These are phyloP conservation scores for Apophysomyces elegans DNA, from an alignment of 371 early-diverging fungal genomes.

Conservation along the genomic window DNA sequence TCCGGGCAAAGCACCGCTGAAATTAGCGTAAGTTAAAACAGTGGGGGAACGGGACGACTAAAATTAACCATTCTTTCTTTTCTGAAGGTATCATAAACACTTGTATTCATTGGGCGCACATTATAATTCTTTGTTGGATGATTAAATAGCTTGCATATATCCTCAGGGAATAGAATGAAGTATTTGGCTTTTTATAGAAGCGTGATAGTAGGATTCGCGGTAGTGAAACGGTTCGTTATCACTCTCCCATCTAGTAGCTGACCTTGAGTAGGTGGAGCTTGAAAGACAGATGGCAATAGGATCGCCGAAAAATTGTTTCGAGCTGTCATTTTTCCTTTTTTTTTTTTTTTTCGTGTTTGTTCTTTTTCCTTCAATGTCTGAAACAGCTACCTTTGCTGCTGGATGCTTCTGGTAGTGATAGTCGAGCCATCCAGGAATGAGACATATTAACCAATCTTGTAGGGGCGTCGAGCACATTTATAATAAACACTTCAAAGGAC, in stretches of 20 bases:
- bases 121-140: conserved; percentile 77
- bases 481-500: conserved; percentile 60
- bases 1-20: conserved; percentile 62
- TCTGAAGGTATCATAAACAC: conserved; percentile 81
- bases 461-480: conserved; percentile 88
- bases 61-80: background rate
- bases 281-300: no score
- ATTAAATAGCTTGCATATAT: background rate
- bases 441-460: conserved; percentile 31
- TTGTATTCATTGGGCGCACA: conserved; percentile 94
- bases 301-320: conserved; percentile 6
- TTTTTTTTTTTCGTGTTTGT: conserved; percentile 6
- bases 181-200: no score
- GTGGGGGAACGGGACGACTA: background rate
- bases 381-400: conserved; percentile 49
- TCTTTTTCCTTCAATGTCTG: conserved; percentile 14
- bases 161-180: no score
- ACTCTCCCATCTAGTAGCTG: no score
- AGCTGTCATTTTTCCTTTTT: conserved; percentile 12
- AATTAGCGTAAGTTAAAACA: conserved; percentile 69
- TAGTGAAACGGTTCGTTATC: no score
- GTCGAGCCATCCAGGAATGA: background rate
- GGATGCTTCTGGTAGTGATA: conserved; percentile 42
- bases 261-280: no score
- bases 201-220: no score